Evolutionary conservation across 805 yeast genomes (phyloP).

Genomic region (Isabelozyma gotoi): DNA sequence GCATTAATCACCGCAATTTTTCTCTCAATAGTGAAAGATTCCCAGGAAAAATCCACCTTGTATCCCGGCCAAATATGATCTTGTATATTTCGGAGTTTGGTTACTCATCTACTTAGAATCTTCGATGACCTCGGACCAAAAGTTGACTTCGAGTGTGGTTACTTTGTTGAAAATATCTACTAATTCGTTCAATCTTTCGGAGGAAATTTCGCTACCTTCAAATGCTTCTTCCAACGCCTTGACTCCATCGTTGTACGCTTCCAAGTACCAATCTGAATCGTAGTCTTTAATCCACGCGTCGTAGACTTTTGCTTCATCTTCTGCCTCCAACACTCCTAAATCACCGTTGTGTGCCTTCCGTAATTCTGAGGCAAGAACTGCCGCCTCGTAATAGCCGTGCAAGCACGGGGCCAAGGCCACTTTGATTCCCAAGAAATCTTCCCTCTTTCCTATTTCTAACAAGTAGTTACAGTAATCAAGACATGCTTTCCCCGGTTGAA

Average conservation of each 20-base stretch:
- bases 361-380: constrained; percentile 26
- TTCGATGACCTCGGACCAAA: constrained; percentile 59
- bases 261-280: constrained; percentile 53
- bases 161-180: constrained; percentile 61
- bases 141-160: constrained; percentile 57
- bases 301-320: constrained; percentile 31
- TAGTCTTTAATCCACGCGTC: constrained; percentile 65
- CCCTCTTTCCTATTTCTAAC: constrained; percentile 47
- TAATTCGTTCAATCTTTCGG: constrained; percentile 48
- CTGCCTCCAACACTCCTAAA: constrained; percentile 14
- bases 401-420: constrained; percentile 75
- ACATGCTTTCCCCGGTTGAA: constrained; percentile 57
- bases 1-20: too few species aligned
- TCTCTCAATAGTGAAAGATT: too few species aligned
- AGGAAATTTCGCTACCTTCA: constrained; percentile 29
- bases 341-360: constrained; percentile 13
- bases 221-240: constrained; percentile 46
- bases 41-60: too few species aligned
- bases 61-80: too few species aligned
- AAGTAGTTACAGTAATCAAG: constrained; percentile 61
- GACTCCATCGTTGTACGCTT: constrained; percentile 53
- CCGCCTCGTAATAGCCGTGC: constrained; percentile 68
- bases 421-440: constrained; percentile 63
- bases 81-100: too few species aligned
- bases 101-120: background rate